Conservation (phyloP, 2,329 filamentous ascomycete species). For the Xylaria sp. region DNA sequence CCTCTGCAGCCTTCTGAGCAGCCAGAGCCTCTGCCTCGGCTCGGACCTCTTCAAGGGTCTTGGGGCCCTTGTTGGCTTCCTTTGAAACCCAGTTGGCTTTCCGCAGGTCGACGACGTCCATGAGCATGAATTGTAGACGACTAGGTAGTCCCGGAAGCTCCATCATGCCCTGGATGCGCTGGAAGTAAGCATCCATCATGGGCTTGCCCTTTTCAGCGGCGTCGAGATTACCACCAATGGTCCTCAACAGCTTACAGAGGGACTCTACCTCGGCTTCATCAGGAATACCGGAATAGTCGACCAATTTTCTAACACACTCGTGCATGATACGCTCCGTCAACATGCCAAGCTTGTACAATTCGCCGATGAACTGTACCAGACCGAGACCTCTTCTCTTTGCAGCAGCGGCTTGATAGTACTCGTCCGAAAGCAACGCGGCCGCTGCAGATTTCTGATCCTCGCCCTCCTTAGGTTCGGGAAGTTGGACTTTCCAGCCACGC, state of each 20-base stretch:
- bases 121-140: slow-evolving; percentile 93
- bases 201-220: slow-evolving; percentile 78
- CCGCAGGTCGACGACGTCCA: slow-evolving; percentile 90
- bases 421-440: slow-evolving; percentile 85
- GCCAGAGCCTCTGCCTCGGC: slow-evolving; percentile 78
- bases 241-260: slow-evolving; percentile 88
- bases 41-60: slow-evolving; percentile 93
- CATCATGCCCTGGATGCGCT: slow-evolving; percentile 82
- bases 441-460: slow-evolving; percentile 68
- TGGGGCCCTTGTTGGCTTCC: slow-evolving; percentile 90
- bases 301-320: slow-evolving; percentile 95
- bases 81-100: slow-evolving; percentile 81
- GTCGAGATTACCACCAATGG: slow-evolving; percentile 89
- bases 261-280: slow-evolving; percentile 98
- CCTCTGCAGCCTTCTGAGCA: slow-evolving; percentile 81
- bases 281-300: slow-evolving; percentile 91
- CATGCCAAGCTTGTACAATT: slow-evolving; percentile 98
- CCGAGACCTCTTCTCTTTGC: slow-evolving; percentile 96
- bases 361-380: slow-evolving; percentile 98
- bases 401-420: slow-evolving; percentile 92
- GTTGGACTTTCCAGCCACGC: slow-evolving; percentile 91
- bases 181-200: slow-evolving; percentile 94
- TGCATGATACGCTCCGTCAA: slow-evolving; percentile 99
- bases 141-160: slow-evolving; percentile 82
- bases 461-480: slow-evolving; percentile 71